Evolutionary conservation across 208 protist genomes (phyloP), one percentile per base, ranked within the genome.

Genomic region (Crithidia acanthocephali): DNA sequence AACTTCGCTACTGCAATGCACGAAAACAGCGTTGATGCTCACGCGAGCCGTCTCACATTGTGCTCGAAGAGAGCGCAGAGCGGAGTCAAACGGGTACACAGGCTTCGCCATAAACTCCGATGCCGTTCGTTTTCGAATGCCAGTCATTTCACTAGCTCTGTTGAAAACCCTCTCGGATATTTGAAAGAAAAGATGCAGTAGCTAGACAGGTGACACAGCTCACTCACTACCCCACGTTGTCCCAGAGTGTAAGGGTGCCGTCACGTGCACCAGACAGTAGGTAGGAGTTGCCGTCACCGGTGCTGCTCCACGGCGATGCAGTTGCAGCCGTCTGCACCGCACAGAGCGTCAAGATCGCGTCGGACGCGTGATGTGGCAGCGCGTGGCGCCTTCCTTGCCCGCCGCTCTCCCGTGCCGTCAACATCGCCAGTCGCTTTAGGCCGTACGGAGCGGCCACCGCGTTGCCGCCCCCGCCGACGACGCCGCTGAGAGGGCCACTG

Each of bases 201-300:
- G 11, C 5, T 28, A 30, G 28, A 53, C 5, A 53, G 9, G 18
- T 28, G 23, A 2, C 18, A n/a, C 3, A 23, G 15, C 2, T 53
- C 15, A 9, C 48, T 23, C 48, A 53, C 48, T 60, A 59, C 65
- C 42, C 30, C 23, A 55, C 59, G 59, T 88, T 90, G 33, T 79
- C 59, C 88, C 88, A 94, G n/a, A 90, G 58, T 0, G 74, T 88
- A 18, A 94, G 68, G 0, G 77, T 74, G 0, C 88, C 88, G 42
- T 94, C 85, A 8, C 88, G 80, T 8, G 78, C 58, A 5, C 83
- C 88, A 2, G 85, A 91, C 1, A 83, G 73, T 32, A 94, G 59
- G 30, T 76, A 75, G 2, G 65, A 61, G 2, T 66, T 59, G 20
- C 64, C 63, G 22, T 55, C 71, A 8, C 59, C 35, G 2, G 47